Conservation (phyloP, 345 rosid genomes). For the Dipteronia sinensis region DNA sequence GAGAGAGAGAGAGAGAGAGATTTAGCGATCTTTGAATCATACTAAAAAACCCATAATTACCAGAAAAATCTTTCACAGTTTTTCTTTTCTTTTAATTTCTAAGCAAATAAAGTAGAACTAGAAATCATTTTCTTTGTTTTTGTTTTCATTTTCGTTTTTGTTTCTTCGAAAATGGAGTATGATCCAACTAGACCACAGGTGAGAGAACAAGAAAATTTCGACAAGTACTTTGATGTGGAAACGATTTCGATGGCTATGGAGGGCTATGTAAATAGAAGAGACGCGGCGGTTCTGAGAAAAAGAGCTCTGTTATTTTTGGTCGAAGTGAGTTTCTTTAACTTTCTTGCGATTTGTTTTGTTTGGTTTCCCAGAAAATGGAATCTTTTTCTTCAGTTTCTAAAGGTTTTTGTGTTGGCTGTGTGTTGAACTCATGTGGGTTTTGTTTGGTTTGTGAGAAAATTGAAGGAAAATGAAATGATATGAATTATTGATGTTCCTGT, state of each 20-base stretch:
- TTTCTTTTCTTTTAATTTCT: too few relatives aligned
- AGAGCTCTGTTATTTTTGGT: background rate
- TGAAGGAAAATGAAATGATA: background rate
- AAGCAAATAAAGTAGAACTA: too few relatives aligned
- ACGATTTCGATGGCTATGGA: background rate
- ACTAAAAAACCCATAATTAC: too few relatives aligned
- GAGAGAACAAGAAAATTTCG: background rate
- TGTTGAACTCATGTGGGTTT: background rate
- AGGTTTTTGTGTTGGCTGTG: background rate
- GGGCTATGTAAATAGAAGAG: background rate
- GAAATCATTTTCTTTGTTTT: too few relatives aligned
- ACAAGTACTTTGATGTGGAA: constrained; percentile 7
- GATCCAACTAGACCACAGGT: background rate
- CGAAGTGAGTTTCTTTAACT: background rate
- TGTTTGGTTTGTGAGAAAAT: background rate
- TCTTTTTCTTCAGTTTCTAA: background rate
- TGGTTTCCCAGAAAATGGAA: background rate
- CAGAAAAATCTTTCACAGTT: too few relatives aligned
- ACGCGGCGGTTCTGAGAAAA: background rate
- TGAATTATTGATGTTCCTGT: background rate
- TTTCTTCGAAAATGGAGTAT: background rate
- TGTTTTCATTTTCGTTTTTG: too few relatives aligned
- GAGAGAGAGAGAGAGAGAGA: too few relatives aligned
- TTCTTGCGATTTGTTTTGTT: background rate
- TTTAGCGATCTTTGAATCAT: too few relatives aligned